Conservation (phyloP, 2,329 filamentous ascomycete genomes). For the Exophiala sp. region DNA sequence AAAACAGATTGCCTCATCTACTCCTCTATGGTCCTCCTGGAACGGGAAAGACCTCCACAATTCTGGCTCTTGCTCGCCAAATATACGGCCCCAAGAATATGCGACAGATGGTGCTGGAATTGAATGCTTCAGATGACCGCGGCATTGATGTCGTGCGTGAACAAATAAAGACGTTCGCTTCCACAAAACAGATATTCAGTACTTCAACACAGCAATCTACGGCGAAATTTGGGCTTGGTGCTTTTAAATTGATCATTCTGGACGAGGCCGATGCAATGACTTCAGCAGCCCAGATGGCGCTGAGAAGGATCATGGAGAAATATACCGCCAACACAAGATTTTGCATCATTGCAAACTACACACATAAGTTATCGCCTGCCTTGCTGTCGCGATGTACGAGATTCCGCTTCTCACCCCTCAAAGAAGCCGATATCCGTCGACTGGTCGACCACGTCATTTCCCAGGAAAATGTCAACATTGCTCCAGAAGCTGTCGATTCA, state of each 20-base stretch:
- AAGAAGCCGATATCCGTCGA: conserved; percentile 77
- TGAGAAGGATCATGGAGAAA: conserved; percentile 97
- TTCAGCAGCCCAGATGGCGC: conserved; percentile 95
- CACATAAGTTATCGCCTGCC: conserved; percentile 92
- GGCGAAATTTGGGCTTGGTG: conserved; percentile 56
- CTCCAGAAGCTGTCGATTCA: conserved; percentile 73
- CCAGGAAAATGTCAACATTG: conserved; percentile 82
- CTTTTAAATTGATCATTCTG: conserved; percentile 93
- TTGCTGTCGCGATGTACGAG: conserved; percentile 89
- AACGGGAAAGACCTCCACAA: conserved; percentile 95
- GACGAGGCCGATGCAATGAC: conserved; percentile 99
- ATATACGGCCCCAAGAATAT: conserved; percentile 92
- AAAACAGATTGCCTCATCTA: conserved; percentile 90
- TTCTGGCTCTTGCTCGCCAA: conserved; percentile 83
- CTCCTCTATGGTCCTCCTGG: conserved; percentile 95
- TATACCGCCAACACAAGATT: conserved; percentile 98
- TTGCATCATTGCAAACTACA: conserved; percentile 98
- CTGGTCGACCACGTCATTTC: conserved; percentile 86
- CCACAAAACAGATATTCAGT: conserved; percentile 94
- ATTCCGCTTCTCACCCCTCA: conserved; percentile 91
- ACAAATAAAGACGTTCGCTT: conserved; percentile 96
- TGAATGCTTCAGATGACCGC: conserved; percentile 95
- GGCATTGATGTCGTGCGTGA: conserved; percentile 97
- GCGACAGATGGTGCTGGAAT: conserved; percentile 96
- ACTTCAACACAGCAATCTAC: conserved; percentile 45